phyloP scores from a whole-genome alignment of 2,329 filamentous ascomycete species.

The Magnaporthales sp. region DNA sequence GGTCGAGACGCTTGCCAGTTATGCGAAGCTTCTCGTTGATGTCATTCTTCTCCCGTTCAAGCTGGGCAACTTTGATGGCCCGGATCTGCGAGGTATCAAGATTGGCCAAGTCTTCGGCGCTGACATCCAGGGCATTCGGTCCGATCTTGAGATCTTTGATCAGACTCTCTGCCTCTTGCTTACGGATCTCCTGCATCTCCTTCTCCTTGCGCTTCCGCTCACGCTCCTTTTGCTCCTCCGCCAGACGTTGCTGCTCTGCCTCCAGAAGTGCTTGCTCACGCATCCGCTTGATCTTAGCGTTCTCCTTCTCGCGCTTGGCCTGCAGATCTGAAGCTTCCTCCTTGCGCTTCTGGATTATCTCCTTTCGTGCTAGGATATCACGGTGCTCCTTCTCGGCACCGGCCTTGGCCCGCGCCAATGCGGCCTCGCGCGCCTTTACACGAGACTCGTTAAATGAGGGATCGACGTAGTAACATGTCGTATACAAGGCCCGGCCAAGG shows the following conservation, averaged over 20 bases:
- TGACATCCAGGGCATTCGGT: constrained; percentile 67
- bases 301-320: constrained; percentile 85
- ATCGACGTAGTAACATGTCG: constrained; percentile 94
- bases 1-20: constrained; percentile 91
- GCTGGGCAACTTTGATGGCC: constrained; percentile 86
- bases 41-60: constrained; percentile 97
- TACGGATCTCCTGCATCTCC: constrained; percentile 81
- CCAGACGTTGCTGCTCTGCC: constrained; percentile 79
- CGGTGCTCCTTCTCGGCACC: constrained; percentile 89
- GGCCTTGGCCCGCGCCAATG: constrained; percentile 71
- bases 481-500: constrained; percentile 81
- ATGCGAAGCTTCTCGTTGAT: constrained; percentile 84
- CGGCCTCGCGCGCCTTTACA: constrained; percentile 68
- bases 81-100: constrained; percentile 86
- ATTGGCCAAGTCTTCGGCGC: constrained; percentile 72
- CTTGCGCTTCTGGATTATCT: constrained; percentile 93
- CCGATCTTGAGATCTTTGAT: constrained; percentile 85
- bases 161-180: constrained; percentile 89
- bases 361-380: constrained; percentile 76
- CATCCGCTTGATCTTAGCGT: constrained; percentile 77
- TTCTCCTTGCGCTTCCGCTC: constrained; percentile 79
- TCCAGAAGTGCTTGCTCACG: constrained; percentile 83
- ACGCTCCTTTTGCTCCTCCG: constrained; percentile 87
- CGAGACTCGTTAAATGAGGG: constrained; percentile 78
- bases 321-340: constrained; percentile 85